Evolutionary conservation across 2,329 filamentous ascomycete genomes (phyloP).

Genomic region (Apiospora kogelbergensis): DNA sequence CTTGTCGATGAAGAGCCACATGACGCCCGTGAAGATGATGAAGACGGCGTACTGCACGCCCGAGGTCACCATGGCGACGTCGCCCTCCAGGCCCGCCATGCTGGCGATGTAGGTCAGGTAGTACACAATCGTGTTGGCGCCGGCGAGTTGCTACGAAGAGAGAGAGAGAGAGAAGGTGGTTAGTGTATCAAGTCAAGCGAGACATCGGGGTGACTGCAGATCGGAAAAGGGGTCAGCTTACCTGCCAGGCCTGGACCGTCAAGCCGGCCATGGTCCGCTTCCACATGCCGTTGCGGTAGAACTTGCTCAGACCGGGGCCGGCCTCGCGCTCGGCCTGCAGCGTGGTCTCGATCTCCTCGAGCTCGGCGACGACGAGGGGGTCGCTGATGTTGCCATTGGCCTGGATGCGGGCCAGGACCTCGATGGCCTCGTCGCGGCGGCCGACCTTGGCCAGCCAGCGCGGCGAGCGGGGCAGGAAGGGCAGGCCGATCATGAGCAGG

Average conservation of each 20-base stretch:
- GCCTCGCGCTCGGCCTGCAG: constrained; percentile 37
- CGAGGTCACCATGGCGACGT: constrained; percentile 53
- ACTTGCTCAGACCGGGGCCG: constrained; percentile 37
- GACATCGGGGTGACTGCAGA: neutral
- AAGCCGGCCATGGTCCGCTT: constrained; percentile 55
- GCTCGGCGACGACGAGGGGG: constrained; percentile 57
- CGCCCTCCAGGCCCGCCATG: constrained; percentile 55
- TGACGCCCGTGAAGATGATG: constrained; percentile 45
- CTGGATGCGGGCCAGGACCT: constrained; percentile 57
- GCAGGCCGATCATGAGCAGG: constrained; percentile 57
- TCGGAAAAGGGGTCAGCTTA: constrained; percentile 20
- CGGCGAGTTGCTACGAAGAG: constrained; percentile 44
- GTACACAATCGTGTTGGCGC: constrained; percentile 55
- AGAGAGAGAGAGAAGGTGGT: neutral
- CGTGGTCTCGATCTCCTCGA: constrained; percentile 49
- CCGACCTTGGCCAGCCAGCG: constrained; percentile 64
- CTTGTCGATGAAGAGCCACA: constrained; percentile 53
- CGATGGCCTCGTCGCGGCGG: constrained; percentile 54
- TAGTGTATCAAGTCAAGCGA: neutral
- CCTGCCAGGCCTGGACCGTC: constrained; percentile 57
- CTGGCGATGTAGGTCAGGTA: constrained; percentile 62
- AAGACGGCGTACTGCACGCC: constrained; percentile 57
- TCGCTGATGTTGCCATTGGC: constrained; percentile 53
- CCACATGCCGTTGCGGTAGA: constrained; percentile 54
- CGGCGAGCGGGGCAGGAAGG: constrained; percentile 61